Conservation (phyloP, 2,329 filamentous ascomycete genomes). For the Fusarium sp. region DNA sequence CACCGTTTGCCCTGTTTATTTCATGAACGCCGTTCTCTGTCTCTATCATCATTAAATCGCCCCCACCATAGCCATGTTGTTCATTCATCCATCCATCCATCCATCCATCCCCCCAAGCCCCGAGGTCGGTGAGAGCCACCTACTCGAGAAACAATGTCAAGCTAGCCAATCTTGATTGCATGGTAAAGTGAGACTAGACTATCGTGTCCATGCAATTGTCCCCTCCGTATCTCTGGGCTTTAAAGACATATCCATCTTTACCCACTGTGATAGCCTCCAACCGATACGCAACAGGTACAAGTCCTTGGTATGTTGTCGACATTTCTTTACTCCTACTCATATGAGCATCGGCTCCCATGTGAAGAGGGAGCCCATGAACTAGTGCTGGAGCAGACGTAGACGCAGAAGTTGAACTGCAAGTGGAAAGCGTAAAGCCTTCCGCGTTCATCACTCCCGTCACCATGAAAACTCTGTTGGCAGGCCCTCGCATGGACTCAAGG, state of each 20-base stretch:
- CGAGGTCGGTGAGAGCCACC: background rate
- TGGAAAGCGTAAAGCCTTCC: background rate
- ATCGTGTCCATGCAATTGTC: background rate
- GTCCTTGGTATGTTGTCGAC: background rate
- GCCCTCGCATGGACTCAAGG: background rate
- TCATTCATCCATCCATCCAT: no score
- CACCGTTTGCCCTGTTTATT: no score
- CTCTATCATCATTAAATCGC: no score
- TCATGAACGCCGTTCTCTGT: no score
- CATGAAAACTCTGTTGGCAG: background rate
- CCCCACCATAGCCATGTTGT: no score
- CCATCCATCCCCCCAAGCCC: background rate
- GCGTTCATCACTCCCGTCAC: background rate
- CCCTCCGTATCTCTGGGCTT: background rate
- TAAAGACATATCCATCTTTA: background rate
- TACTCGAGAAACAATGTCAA: no score
- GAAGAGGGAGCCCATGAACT: background rate
- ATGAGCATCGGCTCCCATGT: background rate
- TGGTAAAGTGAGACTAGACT: background rate
- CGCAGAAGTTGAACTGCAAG: background rate
- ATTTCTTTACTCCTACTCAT: background rate
- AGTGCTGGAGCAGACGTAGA: background rate
- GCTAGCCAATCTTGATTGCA: background rate
- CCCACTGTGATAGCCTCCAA: background rate
- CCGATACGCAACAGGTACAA: background rate